These are phyloP conservation scores for Umbelopsis sp. DNA, from an alignment of 192 early-diverging fungal species.

Conservation along the genomic window DNA sequence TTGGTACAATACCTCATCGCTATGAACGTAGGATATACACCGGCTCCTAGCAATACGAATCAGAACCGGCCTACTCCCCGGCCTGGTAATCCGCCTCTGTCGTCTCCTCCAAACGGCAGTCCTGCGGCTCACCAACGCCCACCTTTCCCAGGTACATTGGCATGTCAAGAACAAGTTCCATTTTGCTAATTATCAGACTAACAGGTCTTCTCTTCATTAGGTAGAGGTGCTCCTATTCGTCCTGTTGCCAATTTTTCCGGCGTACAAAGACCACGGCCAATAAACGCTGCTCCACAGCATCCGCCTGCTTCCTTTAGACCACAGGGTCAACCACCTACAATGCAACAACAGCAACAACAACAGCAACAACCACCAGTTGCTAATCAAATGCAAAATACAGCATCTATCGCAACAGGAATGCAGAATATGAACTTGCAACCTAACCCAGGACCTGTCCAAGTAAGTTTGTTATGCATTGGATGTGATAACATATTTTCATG, in stretches of 20 bases:
- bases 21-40: slow-evolving; percentile 10
- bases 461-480: neutral
- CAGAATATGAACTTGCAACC: slow-evolving; percentile 33
- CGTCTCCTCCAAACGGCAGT: neutral
- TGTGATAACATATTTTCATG: too few species aligned
- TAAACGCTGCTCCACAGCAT: neutral
- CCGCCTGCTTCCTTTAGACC: neutral
- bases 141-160: neutral
- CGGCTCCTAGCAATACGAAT: neutral
- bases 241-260: slow-evolving; percentile 3
- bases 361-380: neutral
- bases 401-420: slow-evolving; percentile 24
- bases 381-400: neutral
- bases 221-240: neutral
- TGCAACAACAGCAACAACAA: neutral
- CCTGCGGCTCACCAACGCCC: slow-evolving; percentile 4
- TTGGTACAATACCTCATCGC: neutral
- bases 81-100: neutral
- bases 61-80: neutral
- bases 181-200: too few species aligned
- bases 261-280: neutral
- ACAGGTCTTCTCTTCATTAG: neutral
- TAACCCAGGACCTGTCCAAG: neutral
- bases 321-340: neutral
- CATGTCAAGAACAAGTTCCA: too few species aligned